Base-by-base conservation (phyloP, 306 rosid species). In the Styphnolobium japonicum region DNA sequence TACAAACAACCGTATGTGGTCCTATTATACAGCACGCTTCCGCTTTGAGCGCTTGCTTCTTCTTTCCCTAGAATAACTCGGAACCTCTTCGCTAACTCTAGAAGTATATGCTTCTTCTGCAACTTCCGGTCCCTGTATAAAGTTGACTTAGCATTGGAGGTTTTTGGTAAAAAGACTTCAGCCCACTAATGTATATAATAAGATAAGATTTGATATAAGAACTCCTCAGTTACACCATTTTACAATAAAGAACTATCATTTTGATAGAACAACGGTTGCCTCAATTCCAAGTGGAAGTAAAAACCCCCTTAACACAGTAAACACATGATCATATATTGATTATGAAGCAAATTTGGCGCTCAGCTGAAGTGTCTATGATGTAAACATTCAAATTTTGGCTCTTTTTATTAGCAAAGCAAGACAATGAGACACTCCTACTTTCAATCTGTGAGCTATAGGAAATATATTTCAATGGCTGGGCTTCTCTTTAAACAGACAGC, bases 31-130 rank as follows among this genome's bases (percentile, higher is more conserved):
- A 62, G 95, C 88, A 64, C 94, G 95, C 88, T 90, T 95, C 89
- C 97, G 85, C 87, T 92, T 95, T 7, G 98, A 95, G 67, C 98
- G 98, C 85, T 96, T 96, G 87, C 96, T 96, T 91, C 93, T 93
- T 84, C 86, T 96, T 39, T 85, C 96, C 83, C 87, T 92, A 61
- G 89, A 86, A 82, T 25, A 83, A 77, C 76, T 80, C 43, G 89
- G 91, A 87, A 73, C 85, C 63, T 86, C 94, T 61, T 96, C 78
- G 49, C 73, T 76, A 43, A 55, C 81, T 42, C 82, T 81, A 12
- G 98, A 88, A 70, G 87, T 88, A 68, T 87, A 88, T 42, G 88
- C 88, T 75, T 90, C 94, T 85, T 93, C 97, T 15, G 77, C 79
- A 79, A 45, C 81, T 76, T 82, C 89, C 66, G 63, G 89, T 51